Base-by-base conservation (phyloP, 2,329 filamentous ascomycete genomes). In the Allantophomopsis lycopodina region DNA sequence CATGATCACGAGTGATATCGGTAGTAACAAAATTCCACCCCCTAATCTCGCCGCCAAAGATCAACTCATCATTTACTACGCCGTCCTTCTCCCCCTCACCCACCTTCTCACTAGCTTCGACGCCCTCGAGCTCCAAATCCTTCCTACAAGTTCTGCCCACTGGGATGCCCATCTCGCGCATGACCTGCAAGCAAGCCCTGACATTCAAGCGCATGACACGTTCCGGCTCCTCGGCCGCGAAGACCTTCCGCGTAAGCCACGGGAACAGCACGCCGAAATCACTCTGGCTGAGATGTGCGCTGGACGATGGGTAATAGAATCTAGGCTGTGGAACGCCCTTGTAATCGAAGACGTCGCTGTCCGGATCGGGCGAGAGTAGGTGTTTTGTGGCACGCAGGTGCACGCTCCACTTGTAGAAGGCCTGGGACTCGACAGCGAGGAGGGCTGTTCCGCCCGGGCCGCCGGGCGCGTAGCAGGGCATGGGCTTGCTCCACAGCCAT, bases 241-340 rank as follows among this genome's bases (percentile, higher is more conserved):
- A 73, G 7, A 78, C 65, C 47, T 65, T 68, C 50, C 66, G 70
- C 7, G 71, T 76, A 36, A 79, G 50, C 69, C 78, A 82, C 0
- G 84, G 84, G 53, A 93, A 93, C 16, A 94, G 60, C 17, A 91
- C 62, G 30, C 83, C 86, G 49, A 91, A 93, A 53, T 94, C 86
- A 15, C 76, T 83, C 58, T 93, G 86, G 42, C 73, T 84, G 18
- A 93, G 69, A 55, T 94, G 86, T 0, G 85, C 83, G n/a, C 79
- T 82, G 35, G 71, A 65, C 12, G 68, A 56, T 2, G 84, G 77
- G 55, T 84, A 89, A 61, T 83, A 93, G 51, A 89, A 74, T 48
- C 79, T 71, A 4, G 84, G 78, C 41, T 58, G 55, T 2, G 52
- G 54, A 40, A 33, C 30, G 18, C 18, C 37, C 40, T 32, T 41